Evolutionary conservation across 2,329 filamentous ascomycete species (phyloP).

Genomic region (Sclerotinia nivalis): DNA sequence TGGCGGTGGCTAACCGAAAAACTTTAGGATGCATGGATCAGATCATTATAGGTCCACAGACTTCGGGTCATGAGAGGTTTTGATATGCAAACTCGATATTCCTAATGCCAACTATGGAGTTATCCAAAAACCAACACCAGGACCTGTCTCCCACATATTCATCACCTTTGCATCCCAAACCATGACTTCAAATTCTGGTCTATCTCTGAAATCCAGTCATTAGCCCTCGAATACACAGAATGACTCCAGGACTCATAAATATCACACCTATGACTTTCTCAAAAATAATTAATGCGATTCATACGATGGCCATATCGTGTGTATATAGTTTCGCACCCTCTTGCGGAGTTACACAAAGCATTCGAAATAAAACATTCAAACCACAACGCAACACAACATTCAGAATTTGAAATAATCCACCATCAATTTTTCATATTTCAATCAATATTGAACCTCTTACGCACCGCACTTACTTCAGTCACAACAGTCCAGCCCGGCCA

Average conservation of each 20-base stretch:
- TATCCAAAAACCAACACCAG: neutral
- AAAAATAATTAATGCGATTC: no score
- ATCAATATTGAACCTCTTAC: no score
- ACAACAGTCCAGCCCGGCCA: neutral
- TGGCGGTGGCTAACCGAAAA: slow-evolving; percentile 4
- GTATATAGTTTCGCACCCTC: neutral
- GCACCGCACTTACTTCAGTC: no score
- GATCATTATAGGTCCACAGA: slow-evolving; percentile 24
- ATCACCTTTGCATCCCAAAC: neutral
- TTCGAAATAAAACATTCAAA: neutral
- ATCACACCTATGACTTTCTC: neutral
- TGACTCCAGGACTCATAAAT: neutral
- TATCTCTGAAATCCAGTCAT: neutral
- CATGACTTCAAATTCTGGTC: neutral
- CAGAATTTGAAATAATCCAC: no score
- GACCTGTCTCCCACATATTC: neutral
- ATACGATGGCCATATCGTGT: no score
- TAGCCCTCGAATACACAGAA: neutral
- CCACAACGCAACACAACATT: neutral
- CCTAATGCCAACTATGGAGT: neutral
- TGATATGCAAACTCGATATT: neutral
- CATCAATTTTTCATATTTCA: no score
- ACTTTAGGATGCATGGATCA: slow-evolving; percentile 33
- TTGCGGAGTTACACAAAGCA: neutral
- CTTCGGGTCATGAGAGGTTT: neutral